Percentiles rank a stretch among this genome's conserved stretches.
Conservation (phyloP, 202 grass and related monocot genomes). For the Dendrocalamus latiflorus region DNA sequence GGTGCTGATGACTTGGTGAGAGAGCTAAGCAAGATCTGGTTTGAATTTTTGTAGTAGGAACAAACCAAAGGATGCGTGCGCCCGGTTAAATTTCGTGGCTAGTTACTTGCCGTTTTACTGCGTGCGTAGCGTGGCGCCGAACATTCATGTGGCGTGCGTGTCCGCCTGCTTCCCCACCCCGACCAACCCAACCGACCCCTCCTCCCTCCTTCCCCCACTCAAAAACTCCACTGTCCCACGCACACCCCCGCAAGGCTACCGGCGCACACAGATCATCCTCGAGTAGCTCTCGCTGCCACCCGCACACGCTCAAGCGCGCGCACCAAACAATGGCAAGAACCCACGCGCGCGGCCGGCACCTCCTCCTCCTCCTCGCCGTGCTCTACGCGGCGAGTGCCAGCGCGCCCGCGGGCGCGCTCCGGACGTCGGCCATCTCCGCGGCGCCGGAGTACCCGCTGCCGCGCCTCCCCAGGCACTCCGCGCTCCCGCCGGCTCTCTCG, state of each 20-base stretch:
- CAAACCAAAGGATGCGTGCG: too few species aligned
- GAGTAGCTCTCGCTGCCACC: conserved; percentile 1
- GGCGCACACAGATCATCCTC: background rate
- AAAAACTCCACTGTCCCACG: background rate
- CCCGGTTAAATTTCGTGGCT: too few species aligned
- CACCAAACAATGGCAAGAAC: conserved; percentile 29
- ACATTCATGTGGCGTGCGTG: background rate
- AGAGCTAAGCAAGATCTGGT: too few species aligned
- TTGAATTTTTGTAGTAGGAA: too few species aligned
- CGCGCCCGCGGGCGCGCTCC: background rate
- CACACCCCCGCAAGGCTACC: background rate
- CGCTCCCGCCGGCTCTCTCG: conserved; percentile 24
- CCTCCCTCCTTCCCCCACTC: background rate
- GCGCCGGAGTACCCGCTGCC: conserved; percentile 49
- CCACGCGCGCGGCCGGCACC: background rate
- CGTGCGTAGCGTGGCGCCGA: too few species aligned
- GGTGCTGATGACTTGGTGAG: too few species aligned
- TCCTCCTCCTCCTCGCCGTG: conserved; percentile 19
- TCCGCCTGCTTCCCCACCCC: conserved; percentile 5
- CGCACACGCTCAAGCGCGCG: background rate
- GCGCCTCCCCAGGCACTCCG: conserved; percentile 27
- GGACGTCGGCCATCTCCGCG: conserved; percentile 57
- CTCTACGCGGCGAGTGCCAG: conserved; percentile 6
- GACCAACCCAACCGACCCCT: background rate
- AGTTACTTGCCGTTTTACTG: too few species aligned